Conservation (phyloP, 108 stramenopile genomes). For the Nitzschia sp. region DNA sequence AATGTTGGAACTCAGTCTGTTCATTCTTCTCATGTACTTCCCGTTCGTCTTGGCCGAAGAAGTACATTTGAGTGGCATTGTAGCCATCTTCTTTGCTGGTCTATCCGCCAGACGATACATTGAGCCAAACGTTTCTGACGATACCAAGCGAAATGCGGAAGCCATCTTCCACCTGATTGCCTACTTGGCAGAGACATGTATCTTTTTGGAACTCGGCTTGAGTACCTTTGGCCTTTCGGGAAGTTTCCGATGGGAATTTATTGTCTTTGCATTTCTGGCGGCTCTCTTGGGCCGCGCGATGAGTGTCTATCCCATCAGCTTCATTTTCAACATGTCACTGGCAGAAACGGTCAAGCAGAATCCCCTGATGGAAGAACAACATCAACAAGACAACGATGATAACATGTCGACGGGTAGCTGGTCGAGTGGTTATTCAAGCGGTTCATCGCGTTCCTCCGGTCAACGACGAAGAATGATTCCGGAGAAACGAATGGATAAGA, state of each 20-base stretch:
- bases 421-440: background rate
- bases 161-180: slow-evolving; percentile 53
- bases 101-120: slow-evolving; percentile 60
- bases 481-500: slow-evolving; percentile 25
- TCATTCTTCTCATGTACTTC: slow-evolving; percentile 65
- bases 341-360: slow-evolving; percentile 1
- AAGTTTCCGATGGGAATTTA: slow-evolving; percentile 46
- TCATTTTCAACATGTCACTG: slow-evolving; percentile 33
- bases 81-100: slow-evolving; percentile 83
- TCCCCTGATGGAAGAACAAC: background rate
- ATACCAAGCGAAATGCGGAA: slow-evolving; percentile 40
- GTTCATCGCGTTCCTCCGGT: background rate
- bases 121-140: slow-evolving; percentile 51
- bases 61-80: slow-evolving; percentile 71
- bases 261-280: slow-evolving; percentile 49
- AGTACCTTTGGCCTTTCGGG: slow-evolving; percentile 42
- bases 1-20: slow-evolving; percentile 58
- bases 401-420: background rate
- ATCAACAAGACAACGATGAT: too few relatives aligned
- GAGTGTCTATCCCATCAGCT: slow-evolving; percentile 62
- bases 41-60: slow-evolving; percentile 71
- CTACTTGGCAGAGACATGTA: slow-evolving; percentile 68
- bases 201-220: slow-evolving; percentile 84
- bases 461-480: slow-evolving; percentile 19
- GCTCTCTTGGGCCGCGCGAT: slow-evolving; percentile 65